Evolutionary conservation across 2,329 filamentous ascomycete genomes (phyloP), one percentile per base, ranked within the genome.

Genomic region (Magnaporthiopsis poae): DNA sequence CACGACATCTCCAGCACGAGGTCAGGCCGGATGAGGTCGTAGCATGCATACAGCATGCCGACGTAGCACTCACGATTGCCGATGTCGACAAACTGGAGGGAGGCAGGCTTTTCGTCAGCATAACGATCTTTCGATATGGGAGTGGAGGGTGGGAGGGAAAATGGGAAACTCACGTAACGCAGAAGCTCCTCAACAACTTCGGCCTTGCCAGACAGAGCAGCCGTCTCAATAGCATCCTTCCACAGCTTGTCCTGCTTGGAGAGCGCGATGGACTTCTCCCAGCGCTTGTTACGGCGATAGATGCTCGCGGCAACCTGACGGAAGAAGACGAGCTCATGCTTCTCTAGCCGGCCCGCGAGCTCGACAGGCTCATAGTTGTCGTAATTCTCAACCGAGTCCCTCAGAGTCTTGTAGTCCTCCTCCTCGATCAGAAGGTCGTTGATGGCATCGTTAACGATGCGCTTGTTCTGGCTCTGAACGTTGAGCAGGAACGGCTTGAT

Each of bases 161-260:
- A 36, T 36, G 35, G 27, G 21, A 66, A 68, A 92, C 94, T 89
- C 87, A 97, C 94, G 80, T 99, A 99, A 80, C 92, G 90, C 69
- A 99, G 83, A 62, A 99, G 84, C 73, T 99, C 95, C 79, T 98
- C 95, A 60, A 99, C 94, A 72, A 98, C 90, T 36, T 97, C 93
- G 15, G 84, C 76, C 85, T 98, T 98, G 75, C 85, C 84, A 65
- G 94, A 98, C 66, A 97, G 90, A 35, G 95, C 95, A 39, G 96
- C 87, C 18, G 95, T 99, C 84, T 99, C 95, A 70, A 99, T 98
- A 33, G 96, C 95, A 80, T 99, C 95, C 84, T 97, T 98, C 89
- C 95, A 99, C 21, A 99, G 84, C 86, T 97, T 98, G 82, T 99
- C 95, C 78, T 99, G 94, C 85, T 99, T 99, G 21, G 94, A 98